Evolutionary conservation across 306 rosid genomes (phyloP).

Genomic region (Fragaria vesca): DNA sequence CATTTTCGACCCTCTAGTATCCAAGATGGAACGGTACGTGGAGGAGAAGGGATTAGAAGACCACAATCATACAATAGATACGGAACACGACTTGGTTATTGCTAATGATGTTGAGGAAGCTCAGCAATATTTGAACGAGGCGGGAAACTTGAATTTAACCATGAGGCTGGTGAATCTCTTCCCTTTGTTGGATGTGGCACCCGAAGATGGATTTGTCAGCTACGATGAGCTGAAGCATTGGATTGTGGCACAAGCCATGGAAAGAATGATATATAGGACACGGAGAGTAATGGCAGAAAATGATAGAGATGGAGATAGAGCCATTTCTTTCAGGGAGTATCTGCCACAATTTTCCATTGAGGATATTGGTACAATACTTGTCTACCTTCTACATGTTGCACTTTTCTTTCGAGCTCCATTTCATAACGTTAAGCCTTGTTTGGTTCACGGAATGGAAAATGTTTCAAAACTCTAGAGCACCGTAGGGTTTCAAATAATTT

Average conservation of each 20-base stretch:
- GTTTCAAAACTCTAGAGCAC: background rate
- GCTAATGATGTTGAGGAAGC: conserved; percentile 27
- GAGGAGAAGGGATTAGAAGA: conserved; percentile 7
- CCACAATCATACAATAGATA: background rate
- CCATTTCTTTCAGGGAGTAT: conserved; percentile 60
- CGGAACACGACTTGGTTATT: background rate
- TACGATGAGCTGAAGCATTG: conserved; percentile 51
- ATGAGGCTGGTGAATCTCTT: conserved; percentile 57
- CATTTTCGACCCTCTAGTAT: conserved; percentile 50
- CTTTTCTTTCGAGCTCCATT: background rate
- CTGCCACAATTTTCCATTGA: conserved; percentile 54
- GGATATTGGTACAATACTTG: conserved; percentile 43
- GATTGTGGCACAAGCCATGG: conserved; percentile 44
- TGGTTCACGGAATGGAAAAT: background rate
- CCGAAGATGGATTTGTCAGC: conserved; percentile 47
- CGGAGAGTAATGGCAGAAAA: conserved; percentile 34
- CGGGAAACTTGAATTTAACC: conserved; percentile 56
- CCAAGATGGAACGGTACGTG: conserved; percentile 24
- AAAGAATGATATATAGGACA: conserved; percentile 45
- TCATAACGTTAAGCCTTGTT: background rate
- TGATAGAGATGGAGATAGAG: conserved; percentile 51
- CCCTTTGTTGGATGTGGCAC: conserved; percentile 61
- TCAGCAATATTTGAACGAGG: conserved; percentile 28
- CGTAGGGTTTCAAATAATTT: background rate
- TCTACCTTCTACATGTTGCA: background rate